Conservation (phyloP, 2,329 filamentous ascomycete genomes). For the Phaeosphaeriaceae sp. region DNA sequence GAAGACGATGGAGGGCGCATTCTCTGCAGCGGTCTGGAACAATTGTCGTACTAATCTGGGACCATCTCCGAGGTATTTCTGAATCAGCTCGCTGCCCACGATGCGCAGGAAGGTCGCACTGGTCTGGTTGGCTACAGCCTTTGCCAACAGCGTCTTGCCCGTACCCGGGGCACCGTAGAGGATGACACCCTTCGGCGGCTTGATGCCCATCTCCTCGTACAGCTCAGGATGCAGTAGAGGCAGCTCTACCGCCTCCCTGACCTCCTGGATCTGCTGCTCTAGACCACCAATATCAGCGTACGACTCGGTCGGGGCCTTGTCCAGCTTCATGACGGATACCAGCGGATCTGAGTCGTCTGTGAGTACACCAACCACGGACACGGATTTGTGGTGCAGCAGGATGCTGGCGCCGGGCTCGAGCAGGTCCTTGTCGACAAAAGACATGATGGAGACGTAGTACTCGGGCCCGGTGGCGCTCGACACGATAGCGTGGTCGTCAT, state of each 20-base stretch:
- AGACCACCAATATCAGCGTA: constrained; percentile 98
- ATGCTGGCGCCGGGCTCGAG: constrained; percentile 96
- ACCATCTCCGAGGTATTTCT: constrained; percentile 97
- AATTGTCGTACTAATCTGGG: constrained; percentile 94
- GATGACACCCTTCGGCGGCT: constrained; percentile 98
- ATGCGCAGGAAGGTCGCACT: constrained; percentile 98
- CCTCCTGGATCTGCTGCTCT: constrained; percentile 95
- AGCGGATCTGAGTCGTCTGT: constrained; percentile 95
- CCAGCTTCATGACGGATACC: constrained; percentile 98
- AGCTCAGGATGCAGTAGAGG: constrained; percentile 94
- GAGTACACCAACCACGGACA: constrained; percentile 95
- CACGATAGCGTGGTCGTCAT: constrained; percentile 98
- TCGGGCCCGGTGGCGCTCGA: constrained; percentile 96
- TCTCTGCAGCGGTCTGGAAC: constrained; percentile 94
- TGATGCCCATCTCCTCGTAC: constrained; percentile 99
- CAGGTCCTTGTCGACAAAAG: constrained; percentile 98
- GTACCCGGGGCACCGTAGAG: constrained; percentile 97
- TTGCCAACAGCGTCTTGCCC: constrained; percentile 93
- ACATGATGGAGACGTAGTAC: constrained; percentile 99
- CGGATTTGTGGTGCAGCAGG: constrained; percentile 94
- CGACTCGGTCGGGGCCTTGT: constrained; percentile 97
- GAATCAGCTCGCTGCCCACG: constrained; percentile 94
- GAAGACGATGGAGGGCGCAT: constrained; percentile 96
- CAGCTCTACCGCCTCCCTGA: constrained; percentile 94
- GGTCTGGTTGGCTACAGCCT: constrained; percentile 98